Conservation (phyloP, 495 filamentous ascomycete genomes). For the Podospora comata region DNA sequence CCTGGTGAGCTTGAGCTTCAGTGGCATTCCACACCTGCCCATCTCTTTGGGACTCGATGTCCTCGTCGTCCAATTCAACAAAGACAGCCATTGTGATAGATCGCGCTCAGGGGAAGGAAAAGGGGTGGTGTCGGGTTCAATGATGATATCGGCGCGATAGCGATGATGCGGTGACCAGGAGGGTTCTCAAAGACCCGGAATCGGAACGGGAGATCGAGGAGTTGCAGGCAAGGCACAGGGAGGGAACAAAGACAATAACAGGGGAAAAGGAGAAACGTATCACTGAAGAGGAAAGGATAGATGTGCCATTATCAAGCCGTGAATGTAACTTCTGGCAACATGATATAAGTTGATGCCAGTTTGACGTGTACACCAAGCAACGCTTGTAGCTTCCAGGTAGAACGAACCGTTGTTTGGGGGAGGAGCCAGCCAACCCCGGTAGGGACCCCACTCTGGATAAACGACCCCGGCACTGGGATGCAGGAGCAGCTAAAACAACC, state of each 20-base stretch:
- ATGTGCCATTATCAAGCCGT: conserved; percentile 7
- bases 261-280: background rate
- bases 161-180: background rate
- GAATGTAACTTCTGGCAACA: background rate
- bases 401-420: conserved; percentile 1
- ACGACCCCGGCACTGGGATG: background rate
- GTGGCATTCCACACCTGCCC: conserved; percentile 12
- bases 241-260: conserved; percentile 7
- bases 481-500: background rate
- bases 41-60: conserved; percentile 44
- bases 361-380: conserved; percentile 7
- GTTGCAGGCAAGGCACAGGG: background rate
- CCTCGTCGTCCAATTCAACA: conserved; percentile 60
- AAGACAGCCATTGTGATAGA: conserved; percentile 56
- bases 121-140: background rate
- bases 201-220: background rate
- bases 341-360: conserved; percentile 17
- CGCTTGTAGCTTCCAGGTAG: background rate
- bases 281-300: conserved; percentile 6
- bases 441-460: conserved; percentile 7
- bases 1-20: conserved; percentile 12
- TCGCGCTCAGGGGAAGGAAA: background rate
- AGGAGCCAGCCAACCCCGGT: background rate
- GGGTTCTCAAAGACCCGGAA: background rate
- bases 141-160: conserved; percentile 2